Percentiles rank a stretch among this genome's conserved stretches.
Conservation (phyloP, 805 yeast species). For the Zygosaccharomyces gambellarensis region DNA sequence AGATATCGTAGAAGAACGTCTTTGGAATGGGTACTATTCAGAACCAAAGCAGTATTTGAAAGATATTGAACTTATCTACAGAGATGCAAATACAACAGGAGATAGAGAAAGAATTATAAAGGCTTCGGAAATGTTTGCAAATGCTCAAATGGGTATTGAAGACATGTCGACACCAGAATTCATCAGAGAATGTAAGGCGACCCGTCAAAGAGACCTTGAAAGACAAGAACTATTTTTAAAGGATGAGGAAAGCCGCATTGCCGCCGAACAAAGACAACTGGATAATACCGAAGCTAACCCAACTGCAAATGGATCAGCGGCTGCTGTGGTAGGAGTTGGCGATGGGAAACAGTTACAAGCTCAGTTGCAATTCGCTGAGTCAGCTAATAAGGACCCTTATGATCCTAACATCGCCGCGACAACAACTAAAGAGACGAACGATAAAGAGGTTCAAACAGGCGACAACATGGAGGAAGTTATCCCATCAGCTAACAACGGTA, state of each 20-base stretch:
- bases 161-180: constrained; percentile 76
- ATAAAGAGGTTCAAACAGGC: constrained; percentile 12
- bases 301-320: constrained; percentile 14
- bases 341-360: constrained; percentile 29
- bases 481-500: neutral
- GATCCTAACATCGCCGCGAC: neutral
- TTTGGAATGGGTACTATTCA: constrained; percentile 94
- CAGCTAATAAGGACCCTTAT: neutral
- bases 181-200: constrained; percentile 66
- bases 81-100: constrained; percentile 66
- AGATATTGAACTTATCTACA: constrained; percentile 79
- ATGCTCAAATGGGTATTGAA: constrained; percentile 92
- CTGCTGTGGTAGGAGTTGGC: constrained; percentile 17
- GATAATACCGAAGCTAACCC: constrained; percentile 3
- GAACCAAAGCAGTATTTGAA: constrained; percentile 86
- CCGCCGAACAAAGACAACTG: constrained; percentile 3
- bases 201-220: constrained; percentile 59
- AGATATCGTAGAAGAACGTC: constrained; percentile 86
- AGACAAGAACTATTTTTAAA: constrained; percentile 41
- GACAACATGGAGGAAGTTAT: constrained; percentile 22
- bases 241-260: constrained; percentile 33
- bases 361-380: constrained; percentile 7
- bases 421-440: neutral
- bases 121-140: constrained; percentile 94
- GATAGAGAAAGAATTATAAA: constrained; percentile 77